These are phyloP conservation scores for Raffaelea arxii DNA, from an alignment of 2,329 filamentous ascomycete species.

Conservation along the genomic window DNA sequence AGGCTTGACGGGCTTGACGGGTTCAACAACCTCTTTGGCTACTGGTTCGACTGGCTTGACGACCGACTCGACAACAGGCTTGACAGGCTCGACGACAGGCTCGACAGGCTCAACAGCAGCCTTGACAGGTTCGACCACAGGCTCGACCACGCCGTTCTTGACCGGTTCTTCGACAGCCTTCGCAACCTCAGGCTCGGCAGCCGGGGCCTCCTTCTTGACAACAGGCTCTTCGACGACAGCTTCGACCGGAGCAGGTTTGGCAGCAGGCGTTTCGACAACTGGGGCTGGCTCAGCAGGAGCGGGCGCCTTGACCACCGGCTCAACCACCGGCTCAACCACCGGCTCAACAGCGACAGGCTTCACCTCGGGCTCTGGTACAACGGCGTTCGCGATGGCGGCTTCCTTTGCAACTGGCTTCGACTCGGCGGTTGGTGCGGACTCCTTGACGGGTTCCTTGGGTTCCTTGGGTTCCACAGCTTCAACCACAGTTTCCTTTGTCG, in stretches of 20 bases:
- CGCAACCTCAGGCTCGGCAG: neutral
- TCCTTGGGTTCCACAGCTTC: neutral
- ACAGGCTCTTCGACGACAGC: conserved; percentile 2
- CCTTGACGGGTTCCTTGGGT: neutral
- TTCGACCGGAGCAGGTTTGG: neutral
- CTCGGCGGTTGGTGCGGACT: neutral
- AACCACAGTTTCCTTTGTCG: neutral
- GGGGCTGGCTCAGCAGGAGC: neutral
- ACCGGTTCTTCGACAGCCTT: neutral
- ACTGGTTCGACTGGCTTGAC: neutral
- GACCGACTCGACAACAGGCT: neutral
- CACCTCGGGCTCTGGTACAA: neutral
- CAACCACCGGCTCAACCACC: too few relatives aligned
- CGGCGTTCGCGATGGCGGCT: neutral
- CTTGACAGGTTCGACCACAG: too few relatives aligned
- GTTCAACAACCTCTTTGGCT: neutral
- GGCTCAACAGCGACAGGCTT: neutral
- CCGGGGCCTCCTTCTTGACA: neutral
- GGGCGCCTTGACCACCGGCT: neutral
- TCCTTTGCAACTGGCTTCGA: neutral
- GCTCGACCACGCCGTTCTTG: too few relatives aligned
- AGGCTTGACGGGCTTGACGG: too few relatives aligned
- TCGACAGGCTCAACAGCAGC: too few relatives aligned
- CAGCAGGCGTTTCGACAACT: neutral
- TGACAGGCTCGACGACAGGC: too few relatives aligned